phyloP scores from a whole-genome alignment of 306 rosid genomes.

The Mucuna pruriens region DNA sequence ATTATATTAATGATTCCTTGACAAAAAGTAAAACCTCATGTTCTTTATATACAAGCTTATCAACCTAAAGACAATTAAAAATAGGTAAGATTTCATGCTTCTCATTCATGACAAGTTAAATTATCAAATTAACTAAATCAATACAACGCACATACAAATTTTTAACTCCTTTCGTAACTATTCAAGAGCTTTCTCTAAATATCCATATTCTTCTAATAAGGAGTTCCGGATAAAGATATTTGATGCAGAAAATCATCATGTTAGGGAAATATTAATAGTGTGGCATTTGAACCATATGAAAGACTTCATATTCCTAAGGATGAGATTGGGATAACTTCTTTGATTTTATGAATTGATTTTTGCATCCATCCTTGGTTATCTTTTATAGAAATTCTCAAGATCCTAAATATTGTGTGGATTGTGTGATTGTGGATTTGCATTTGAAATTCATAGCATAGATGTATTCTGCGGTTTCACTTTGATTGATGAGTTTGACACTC shows the following conservation, averaged over 20 bases:
- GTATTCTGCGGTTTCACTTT: too few relatives aligned
- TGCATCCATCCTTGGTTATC: too few relatives aligned
- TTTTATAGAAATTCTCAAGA: too few relatives aligned
- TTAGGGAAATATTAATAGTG: background rate
- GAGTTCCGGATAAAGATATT: constrained; percentile 62
- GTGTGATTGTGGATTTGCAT: too few relatives aligned
- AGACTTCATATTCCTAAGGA: constrained; percentile 15
- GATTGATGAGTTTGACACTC: too few relatives aligned
- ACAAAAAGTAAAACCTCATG: constrained; percentile 85
- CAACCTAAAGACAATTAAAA: constrained; percentile 62
- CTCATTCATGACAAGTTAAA: constrained; percentile 33
- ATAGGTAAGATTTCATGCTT: constrained; percentile 32
- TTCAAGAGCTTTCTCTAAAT: constrained; percentile 73
- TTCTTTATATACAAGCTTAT: constrained; percentile 75
- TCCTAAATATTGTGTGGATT: too few relatives aligned
- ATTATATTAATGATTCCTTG: too few relatives aligned
- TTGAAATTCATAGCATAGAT: too few relatives aligned
- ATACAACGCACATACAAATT: constrained; percentile 66
- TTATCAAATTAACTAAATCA: constrained; percentile 25
- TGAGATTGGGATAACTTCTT: too few relatives aligned
- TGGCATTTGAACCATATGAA: constrained; percentile 9
- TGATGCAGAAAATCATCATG: constrained; percentile 37
- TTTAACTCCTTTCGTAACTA: constrained; percentile 78
- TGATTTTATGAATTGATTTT: too few relatives aligned
- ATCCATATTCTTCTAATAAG: constrained; percentile 79